Evolutionary conservation across 2,329 filamentous ascomycete species (phyloP).

Genomic region (Botryotinia convoluta): DNA sequence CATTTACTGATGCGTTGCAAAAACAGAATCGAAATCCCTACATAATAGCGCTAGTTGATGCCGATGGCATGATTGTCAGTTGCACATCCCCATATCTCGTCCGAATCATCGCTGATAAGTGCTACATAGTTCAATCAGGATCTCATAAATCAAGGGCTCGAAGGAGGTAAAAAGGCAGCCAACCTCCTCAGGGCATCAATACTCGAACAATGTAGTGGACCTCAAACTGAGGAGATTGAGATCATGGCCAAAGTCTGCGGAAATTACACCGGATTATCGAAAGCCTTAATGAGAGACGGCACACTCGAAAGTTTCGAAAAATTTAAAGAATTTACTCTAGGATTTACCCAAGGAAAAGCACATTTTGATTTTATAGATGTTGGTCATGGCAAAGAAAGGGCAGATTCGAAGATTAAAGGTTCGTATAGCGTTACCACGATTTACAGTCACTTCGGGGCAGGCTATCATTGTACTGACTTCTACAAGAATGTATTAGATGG

Average conservation of each 20-base stretch:
- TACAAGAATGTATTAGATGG: slow-evolving; percentile 46
- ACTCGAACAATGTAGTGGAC: slow-evolving; percentile 45
- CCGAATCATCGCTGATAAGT: slow-evolving; percentile 21
- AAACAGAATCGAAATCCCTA: slow-evolving; percentile 53
- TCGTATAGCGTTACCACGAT: slow-evolving; percentile 21
- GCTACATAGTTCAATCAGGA: slow-evolving; percentile 54
- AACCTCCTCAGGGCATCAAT: slow-evolving; percentile 50
- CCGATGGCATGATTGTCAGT: slow-evolving; percentile 59
- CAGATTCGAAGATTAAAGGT: slow-evolving; percentile 61
- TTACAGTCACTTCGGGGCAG: neutral
- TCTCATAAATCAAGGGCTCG: slow-evolving; percentile 52
- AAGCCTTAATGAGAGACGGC: slow-evolving; percentile 50
- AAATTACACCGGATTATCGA: slow-evolving; percentile 51
- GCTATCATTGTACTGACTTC: slow-evolving; percentile 22
- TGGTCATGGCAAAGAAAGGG: slow-evolving; percentile 56
- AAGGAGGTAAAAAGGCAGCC: slow-evolving; percentile 41
- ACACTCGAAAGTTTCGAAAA: slow-evolving; percentile 45
- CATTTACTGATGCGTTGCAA: slow-evolving; percentile 4
- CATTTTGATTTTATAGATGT: slow-evolving; percentile 65
- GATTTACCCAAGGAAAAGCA: slow-evolving; percentile 58
- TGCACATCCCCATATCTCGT: slow-evolving; percentile 23
- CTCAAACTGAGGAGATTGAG: slow-evolving; percentile 47
- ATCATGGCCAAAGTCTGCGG: slow-evolving; percentile 56
- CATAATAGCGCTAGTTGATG: slow-evolving; percentile 60
- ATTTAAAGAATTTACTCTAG: slow-evolving; percentile 56